A percentile compares a stretch with the other conserved stretches of the same genome.
Conservation (phyloP, 352 stramenopile species). For the Globisporangium carolinianum region DNA sequence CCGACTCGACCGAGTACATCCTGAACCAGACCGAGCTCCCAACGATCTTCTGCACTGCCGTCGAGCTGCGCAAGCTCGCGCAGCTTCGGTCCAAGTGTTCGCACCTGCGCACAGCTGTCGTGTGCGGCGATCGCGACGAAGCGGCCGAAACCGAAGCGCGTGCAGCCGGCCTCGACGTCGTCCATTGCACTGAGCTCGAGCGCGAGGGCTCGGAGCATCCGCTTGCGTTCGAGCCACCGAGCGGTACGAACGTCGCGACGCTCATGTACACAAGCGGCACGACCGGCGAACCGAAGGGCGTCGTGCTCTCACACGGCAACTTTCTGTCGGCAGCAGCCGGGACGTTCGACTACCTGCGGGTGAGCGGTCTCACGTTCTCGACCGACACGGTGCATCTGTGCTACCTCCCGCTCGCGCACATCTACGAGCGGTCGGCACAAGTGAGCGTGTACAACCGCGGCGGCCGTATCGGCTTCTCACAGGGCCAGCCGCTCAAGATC, state of each 20-base stretch:
- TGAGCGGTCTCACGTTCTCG: constrained; percentile 15
- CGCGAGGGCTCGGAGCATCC: constrained; percentile 26
- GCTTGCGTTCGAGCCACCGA: constrained; percentile 22
- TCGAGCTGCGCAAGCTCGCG: constrained; percentile 52
- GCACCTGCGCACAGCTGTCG: constrained; percentile 42
- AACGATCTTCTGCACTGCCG: constrained; percentile 57
- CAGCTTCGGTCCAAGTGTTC: constrained; percentile 32
- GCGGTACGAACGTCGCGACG: constrained; percentile 80
- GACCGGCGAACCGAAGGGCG: constrained; percentile 94
- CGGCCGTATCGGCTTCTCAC: constrained; percentile 89
- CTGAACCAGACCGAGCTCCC: constrained; percentile 72
- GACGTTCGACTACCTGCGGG: constrained; percentile 34
- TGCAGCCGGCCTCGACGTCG: constrained; percentile 25
- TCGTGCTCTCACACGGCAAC: constrained; percentile 90
- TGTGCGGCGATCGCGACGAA: constrained; percentile 40
- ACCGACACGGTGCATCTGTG: constrained; percentile 88
- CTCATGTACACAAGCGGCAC: constrained; percentile 96
- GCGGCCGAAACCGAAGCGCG: constrained; percentile 12
- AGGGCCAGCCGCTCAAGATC: constrained; percentile 84
- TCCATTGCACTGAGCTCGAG: constrained; percentile 34
- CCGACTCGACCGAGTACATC: constrained; percentile 59
- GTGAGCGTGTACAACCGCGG: constrained; percentile 61
- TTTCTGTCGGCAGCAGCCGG: constrained; percentile 27
- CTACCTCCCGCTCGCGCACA: constrained; percentile 95
- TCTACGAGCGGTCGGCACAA: constrained; percentile 89